Evolutionary conservation across 768 basidiomycete species (phyloP).

Genomic region (Russula lepida): DNA sequence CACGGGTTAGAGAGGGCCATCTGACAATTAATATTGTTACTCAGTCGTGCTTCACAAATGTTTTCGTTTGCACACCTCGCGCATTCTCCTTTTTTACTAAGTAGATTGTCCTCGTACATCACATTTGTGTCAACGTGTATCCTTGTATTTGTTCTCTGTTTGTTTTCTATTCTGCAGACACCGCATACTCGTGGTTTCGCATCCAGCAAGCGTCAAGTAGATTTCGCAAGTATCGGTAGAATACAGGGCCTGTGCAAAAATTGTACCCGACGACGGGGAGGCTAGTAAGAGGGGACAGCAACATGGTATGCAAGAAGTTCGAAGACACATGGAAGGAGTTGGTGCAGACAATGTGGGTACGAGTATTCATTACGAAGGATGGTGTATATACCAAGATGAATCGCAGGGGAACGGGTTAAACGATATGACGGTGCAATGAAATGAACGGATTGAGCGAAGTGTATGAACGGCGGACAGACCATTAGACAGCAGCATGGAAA

Average conservation of each 20-base stretch:
- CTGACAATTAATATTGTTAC: background rate
- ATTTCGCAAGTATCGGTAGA: conserved; percentile 23
- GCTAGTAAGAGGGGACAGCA: conserved; percentile 21
- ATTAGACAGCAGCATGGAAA: conserved; percentile 16
- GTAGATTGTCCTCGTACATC: conserved; percentile 4
- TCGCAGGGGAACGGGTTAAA: conserved; percentile 12
- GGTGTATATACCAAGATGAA: conserved; percentile 20
- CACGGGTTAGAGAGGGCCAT: conserved; percentile 41
- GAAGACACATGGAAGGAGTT: conserved; percentile 18
- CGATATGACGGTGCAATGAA: conserved; percentile 18
- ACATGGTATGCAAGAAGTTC: conserved; percentile 29
- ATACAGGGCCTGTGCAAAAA: conserved; percentile 25
- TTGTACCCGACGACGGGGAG: conserved; percentile 27
- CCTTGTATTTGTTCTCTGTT: conserved; percentile 19
- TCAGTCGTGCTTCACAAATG: conserved; percentile 7
- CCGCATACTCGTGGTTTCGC: background rate
- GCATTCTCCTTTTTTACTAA: background rate
- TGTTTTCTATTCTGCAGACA: conserved; percentile 1
- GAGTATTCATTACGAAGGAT: conserved; percentile 24
- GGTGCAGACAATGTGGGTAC: conserved; percentile 22
- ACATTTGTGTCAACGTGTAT: conserved; percentile 16
- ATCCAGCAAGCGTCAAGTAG: conserved; percentile 16
- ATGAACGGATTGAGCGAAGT: conserved; percentile 12
- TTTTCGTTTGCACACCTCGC: conserved; percentile 10
- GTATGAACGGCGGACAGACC: conserved; percentile 17